phyloP scores from a whole-genome alignment of 306 rosid genomes.

The Malus sieversii region DNA sequence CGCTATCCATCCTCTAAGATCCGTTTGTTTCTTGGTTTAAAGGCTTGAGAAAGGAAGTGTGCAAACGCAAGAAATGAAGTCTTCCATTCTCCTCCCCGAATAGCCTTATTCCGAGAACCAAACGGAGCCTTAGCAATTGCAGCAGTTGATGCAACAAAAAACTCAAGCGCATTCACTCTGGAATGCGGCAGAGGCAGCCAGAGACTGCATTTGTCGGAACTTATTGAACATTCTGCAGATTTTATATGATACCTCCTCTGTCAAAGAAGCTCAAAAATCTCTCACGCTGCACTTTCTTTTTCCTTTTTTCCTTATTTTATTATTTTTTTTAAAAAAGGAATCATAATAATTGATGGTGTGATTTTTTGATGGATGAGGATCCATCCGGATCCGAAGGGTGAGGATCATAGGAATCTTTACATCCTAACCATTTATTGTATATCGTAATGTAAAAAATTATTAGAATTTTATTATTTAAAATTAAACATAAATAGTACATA shows the following conservation, averaged over 20 bases:
- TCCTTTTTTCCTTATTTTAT: background rate
- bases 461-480: too few species aligned
- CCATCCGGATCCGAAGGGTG: too few species aligned
- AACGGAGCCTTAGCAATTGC: background rate
- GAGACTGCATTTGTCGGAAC: background rate
- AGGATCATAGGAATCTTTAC: fast-evolving
- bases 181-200: background rate
- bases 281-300: background rate
- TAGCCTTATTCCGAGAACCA: too few species aligned
- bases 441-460: too few species aligned
- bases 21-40: too few species aligned
- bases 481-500: too few species aligned
- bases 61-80: too few species aligned
- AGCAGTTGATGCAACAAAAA: background rate
- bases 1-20: too few species aligned
- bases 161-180: background rate
- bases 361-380: background rate
- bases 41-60: too few species aligned
- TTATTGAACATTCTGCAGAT: background rate
- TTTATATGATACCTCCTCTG: background rate
- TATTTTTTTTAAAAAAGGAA: background rate
- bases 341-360: background rate
- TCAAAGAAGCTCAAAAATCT: background rate
- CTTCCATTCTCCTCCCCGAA: too few species aligned
- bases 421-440: too few species aligned